phyloP scores from a whole-genome alignment of 2,329 filamentous ascomycete genomes.

The Xylariaceae sp. region DNA sequence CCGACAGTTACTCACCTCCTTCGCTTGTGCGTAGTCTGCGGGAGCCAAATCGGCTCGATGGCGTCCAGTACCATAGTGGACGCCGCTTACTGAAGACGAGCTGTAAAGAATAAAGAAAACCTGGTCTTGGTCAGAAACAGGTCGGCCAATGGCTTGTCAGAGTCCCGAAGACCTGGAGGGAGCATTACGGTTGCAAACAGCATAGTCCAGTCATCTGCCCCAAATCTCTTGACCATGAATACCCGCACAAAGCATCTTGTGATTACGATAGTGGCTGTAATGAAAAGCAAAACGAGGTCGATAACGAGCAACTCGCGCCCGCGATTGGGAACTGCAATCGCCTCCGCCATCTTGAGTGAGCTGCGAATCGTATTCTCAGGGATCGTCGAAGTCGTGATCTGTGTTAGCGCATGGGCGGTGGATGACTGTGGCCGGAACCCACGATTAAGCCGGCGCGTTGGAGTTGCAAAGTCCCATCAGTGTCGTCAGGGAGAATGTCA shows the following conservation, averaged over 20 bases:
- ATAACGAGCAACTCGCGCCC: slow-evolving; percentile 6
- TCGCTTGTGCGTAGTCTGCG: slow-evolving; percentile 29
- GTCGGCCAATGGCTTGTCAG: background rate
- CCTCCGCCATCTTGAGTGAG: slow-evolving; percentile 4
- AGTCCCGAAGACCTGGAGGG: background rate
- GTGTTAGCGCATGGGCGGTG: no score
- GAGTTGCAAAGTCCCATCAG: no score
- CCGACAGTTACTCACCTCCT: slow-evolving; percentile 37
- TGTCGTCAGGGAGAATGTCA: no score
- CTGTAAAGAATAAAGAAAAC: slow-evolving; percentile 37
- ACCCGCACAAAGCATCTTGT: slow-evolving; percentile 8
- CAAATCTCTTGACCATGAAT: slow-evolving; percentile 13
- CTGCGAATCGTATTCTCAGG: no score
- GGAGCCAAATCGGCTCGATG: slow-evolving; percentile 33
- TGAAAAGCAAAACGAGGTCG: slow-evolving; percentile 1
- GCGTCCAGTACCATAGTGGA: slow-evolving; percentile 41
- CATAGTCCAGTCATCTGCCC: slow-evolving; percentile 16
- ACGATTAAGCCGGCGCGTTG: no score
- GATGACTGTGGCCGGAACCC: no score
- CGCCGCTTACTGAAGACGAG: slow-evolving; percentile 34
- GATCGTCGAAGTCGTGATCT: no score
- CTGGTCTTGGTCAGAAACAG: slow-evolving; percentile 22
- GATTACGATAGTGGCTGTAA: slow-evolving; percentile 1
- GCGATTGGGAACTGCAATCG: slow-evolving; percentile 8
- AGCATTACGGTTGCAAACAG: slow-evolving; percentile 9